Evolutionary conservation across 2,329 filamentous ascomycete genomes (phyloP).

Genomic region (Lithohypha guttulata): DNA sequence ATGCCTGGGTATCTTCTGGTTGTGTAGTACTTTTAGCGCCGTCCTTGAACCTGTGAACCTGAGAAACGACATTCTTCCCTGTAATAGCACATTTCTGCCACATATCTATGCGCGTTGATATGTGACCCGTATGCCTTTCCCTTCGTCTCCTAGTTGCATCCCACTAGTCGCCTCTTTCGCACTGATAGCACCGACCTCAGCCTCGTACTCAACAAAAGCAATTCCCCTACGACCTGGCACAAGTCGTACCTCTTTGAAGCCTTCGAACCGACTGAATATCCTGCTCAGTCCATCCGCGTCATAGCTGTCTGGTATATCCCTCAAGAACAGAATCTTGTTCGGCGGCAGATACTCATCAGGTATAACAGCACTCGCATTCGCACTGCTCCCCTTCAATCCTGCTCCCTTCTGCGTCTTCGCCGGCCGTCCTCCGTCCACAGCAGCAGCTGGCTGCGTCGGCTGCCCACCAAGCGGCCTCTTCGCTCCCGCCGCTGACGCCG

Average conservation of each 20-base stretch:
- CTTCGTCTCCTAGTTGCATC: slow-evolving; percentile 63
- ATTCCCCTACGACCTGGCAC: slow-evolving; percentile 81
- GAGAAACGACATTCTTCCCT: slow-evolving; percentile 10
- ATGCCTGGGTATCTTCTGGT: neutral
- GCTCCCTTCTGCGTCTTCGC: slow-evolving; percentile 59
- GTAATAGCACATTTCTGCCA: too few species aligned
- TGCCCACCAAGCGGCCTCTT: slow-evolving; percentile 49
- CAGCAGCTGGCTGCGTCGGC: slow-evolving; percentile 37
- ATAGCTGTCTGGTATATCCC: slow-evolving; percentile 81
- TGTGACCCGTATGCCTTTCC: slow-evolving; percentile 81
- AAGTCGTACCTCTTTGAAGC: slow-evolving; percentile 83
- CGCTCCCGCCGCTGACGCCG: slow-evolving; percentile 22
- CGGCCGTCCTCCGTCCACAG: slow-evolving; percentile 23
- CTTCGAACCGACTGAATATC: slow-evolving; percentile 82
- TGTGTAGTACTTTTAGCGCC: neutral
- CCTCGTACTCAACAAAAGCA: slow-evolving; percentile 94
- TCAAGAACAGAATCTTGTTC: slow-evolving; percentile 92
- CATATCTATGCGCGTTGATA: slow-evolving; percentile 93
- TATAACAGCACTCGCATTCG: slow-evolving; percentile 59
- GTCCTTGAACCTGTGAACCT: too few species aligned
- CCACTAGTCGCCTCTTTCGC: slow-evolving; percentile 90
- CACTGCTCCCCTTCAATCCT: slow-evolving; percentile 66
- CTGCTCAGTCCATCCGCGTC: slow-evolving; percentile 66
- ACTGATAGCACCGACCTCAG: slow-evolving; percentile 75
- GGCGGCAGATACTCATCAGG: slow-evolving; percentile 97